Percentiles rank a stretch among this genome's conserved stretches.
Conservation (phyloP, 148 eudicot genomes). For the Polygonum aviculare region DNA sequence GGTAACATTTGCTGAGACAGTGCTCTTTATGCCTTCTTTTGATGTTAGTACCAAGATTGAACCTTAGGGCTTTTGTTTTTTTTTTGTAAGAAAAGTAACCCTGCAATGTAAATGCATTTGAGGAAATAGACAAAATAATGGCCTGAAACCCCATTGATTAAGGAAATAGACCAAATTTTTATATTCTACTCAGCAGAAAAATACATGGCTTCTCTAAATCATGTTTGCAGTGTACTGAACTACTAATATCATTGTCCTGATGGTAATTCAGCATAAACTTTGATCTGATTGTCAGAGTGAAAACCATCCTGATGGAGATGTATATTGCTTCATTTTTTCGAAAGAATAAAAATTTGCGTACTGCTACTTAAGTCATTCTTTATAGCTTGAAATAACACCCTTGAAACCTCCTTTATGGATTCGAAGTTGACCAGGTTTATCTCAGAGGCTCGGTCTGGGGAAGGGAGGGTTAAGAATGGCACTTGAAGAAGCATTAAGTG, state of each 20-base stretch:
- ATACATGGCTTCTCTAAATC: not conserved
- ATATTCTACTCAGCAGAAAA: no score
- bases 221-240: not conserved
- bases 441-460: slow-evolving; percentile 96
- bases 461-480: slow-evolving; percentile 98
- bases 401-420: slow-evolving; percentile 10
- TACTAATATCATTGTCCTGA: not conserved
- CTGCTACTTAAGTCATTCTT: not conserved
- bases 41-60: not conserved
- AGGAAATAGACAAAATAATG: not conserved
- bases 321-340: not conserved
- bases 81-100: not conserved
- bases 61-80: not conserved
- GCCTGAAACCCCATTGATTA: not conserved
- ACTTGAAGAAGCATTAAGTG: slow-evolving; percentile 78
- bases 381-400: not conserved
- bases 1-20: not conserved
- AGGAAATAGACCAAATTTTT: not conserved
- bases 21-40: not conserved
- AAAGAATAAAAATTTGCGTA: not conserved
- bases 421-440: slow-evolving; percentile 66
- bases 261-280: not conserved
- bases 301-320: not conserved
- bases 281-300: not conserved
- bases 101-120: not conserved